A percentile compares a stretch with the other conserved stretches of the same genome.
Evolutionary conservation across 208 protist genomes (phyloP).

Genomic region (Trypanosoma cruzi): DNA sequence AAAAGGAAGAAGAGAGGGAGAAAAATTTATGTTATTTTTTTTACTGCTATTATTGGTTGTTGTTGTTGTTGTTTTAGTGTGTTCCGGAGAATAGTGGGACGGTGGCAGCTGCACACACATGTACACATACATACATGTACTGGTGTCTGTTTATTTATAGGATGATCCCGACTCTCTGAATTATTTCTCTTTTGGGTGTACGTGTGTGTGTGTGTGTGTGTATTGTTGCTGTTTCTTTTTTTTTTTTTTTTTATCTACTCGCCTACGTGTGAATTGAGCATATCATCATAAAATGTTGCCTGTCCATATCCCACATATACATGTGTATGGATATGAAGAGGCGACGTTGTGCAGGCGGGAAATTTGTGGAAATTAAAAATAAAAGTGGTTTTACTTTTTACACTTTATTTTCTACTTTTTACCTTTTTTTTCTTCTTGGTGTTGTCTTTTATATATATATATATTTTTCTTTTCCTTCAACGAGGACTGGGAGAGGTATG

Average conservation of each 20-base stretch:
- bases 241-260: not conserved
- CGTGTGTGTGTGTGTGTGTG: not conserved
- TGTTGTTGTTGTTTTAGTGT: not conserved
- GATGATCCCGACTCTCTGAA: not conserved
- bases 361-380: not conserved
- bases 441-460: too few relatives aligned
- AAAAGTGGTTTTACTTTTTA: not conserved
- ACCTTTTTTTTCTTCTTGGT: not conserved
- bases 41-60: conserved; percentile 3
- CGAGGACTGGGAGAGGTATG: not conserved
- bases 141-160: not conserved
- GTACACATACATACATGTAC: conserved; percentile 4
- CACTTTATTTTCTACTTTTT: not conserved
- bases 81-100: not conserved
- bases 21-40: conserved; percentile 9
- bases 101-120: not conserved
- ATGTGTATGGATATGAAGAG: not conserved
- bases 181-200: not conserved
- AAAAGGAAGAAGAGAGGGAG: not conserved
- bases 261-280: not conserved
- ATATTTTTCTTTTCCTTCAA: not conserved
- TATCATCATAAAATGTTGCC: not conserved
- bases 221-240: not conserved
- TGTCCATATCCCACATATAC: not conserved
- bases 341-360: not conserved